A percentile compares a stretch with the other conserved stretches of the same genome.
Conservation (phyloP, 257 asterid genomes). For the Solanum lycopersicoides region DNA sequence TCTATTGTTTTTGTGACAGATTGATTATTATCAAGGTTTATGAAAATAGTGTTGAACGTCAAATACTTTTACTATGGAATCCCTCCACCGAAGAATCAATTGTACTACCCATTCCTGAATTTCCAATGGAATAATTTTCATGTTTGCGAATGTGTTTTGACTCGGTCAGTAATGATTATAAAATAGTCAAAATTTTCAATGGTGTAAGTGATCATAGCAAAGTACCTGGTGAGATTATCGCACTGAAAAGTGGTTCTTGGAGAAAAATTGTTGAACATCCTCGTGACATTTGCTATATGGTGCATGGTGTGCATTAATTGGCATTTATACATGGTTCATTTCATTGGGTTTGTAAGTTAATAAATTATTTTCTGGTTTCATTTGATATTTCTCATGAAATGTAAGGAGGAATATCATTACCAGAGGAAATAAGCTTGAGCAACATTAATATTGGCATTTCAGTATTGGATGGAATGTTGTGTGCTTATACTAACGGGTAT, state of each 20-base stretch:
- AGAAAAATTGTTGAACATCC: background rate
- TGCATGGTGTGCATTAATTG: background rate
- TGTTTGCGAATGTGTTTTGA: too few species aligned
- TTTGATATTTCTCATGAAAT: background rate
- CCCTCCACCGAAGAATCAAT: background rate
- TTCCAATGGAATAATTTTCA: too few species aligned
- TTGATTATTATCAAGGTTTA: background rate
- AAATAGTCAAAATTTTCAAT: too few species aligned
- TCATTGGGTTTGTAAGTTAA: background rate
- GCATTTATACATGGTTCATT: background rate
- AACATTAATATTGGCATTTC: background rate
- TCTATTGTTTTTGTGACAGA: background rate
- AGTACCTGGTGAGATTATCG: background rate
- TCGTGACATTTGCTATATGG: background rate
- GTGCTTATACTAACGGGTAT: background rate
- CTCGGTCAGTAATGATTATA: too few species aligned
- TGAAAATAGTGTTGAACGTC: background rate
- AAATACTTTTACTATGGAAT: background rate
- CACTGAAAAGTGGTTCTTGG: too few species aligned
- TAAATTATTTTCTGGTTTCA: background rate
- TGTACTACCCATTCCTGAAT: background rate
- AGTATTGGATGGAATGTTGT: background rate
- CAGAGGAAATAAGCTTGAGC: background rate
- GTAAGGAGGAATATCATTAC: background rate
- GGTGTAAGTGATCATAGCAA: too few species aligned